Conservation (phyloP, 257 asterid species). For the Solanum chilense region DNA sequence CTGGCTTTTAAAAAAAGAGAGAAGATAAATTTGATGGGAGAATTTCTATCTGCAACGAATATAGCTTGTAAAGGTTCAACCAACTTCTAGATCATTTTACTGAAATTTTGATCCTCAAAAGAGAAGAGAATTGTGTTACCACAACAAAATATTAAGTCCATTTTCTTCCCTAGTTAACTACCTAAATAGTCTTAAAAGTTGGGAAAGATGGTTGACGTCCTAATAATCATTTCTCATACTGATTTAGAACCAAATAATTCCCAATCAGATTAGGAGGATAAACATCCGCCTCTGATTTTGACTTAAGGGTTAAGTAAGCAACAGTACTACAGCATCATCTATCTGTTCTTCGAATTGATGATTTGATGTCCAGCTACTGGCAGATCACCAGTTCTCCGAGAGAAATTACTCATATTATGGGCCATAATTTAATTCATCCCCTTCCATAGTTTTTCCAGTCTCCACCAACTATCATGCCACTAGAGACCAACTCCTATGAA, state of each 20-base stretch:
- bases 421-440: not conserved
- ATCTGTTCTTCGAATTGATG: not conserved
- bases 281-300: not conserved
- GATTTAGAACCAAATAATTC: not conserved
- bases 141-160: not conserved
- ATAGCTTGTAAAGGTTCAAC: not conserved
- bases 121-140: not conserved
- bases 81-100: not conserved
- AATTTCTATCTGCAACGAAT: not conserved
- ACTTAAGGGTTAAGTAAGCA: not conserved
- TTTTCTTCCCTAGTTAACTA: not conserved
- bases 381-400: not conserved
- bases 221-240: not conserved
- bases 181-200: not conserved
- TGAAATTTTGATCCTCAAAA: not conserved
- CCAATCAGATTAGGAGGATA: not conserved
- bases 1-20: not conserved
- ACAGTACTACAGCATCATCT: not conserved
- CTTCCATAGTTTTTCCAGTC: not conserved
- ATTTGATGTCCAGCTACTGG: not conserved
- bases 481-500: not conserved
- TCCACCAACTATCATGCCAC: not conserved
- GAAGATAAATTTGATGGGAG: not conserved
- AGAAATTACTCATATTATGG: not conserved
- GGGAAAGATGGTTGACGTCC: not conserved